Percentiles rank a stretch among this genome's conserved stretches.
phyloP scores from a whole-genome alignment of 2,329 filamentous ascomycete genomes.

The Cryphonectria parasitica region DNA sequence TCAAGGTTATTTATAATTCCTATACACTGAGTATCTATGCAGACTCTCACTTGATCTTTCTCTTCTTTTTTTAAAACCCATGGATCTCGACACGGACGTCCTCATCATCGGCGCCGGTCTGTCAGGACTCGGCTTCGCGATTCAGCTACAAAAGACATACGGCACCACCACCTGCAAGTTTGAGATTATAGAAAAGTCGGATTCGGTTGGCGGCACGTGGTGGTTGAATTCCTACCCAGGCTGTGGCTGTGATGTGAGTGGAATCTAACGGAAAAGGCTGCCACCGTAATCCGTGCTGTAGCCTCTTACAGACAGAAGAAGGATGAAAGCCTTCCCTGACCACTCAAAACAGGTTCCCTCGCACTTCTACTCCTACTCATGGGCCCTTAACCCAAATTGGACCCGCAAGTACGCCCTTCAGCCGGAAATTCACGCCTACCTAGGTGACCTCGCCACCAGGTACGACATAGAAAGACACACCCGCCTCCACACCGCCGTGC shows the following conservation, averaged over 20 bases:
- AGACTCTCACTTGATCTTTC: not conserved
- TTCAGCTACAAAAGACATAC: constrained; percentile 8
- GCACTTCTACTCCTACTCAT: constrained; percentile 28
- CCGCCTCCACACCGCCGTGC: constrained; percentile 42
- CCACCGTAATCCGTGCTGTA: not conserved
- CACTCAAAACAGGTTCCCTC: constrained; percentile 23
- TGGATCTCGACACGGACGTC: constrained; percentile 9
- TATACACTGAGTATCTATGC: not conserved
- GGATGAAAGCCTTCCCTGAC: not conserved
- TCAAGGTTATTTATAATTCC: not conserved
- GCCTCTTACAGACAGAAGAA: not conserved
- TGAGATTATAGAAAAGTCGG: constrained; percentile 9
- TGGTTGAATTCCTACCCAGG: constrained; percentile 31
- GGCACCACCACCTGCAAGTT: not conserved
- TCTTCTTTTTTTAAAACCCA: not conserved
- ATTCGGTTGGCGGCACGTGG: constrained; percentile 29
- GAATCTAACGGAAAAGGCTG: not conserved
- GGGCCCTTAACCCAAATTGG: constrained; percentile 33
- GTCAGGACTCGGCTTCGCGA: constrained; percentile 1
- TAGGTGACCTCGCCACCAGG: constrained; percentile 33
- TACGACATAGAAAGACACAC: constrained; percentile 41
- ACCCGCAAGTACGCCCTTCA: constrained; percentile 33
- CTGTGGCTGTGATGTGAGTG: constrained; percentile 29
- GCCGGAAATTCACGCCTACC: constrained; percentile 35
- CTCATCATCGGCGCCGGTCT: constrained; percentile 5